These are phyloP conservation scores for Parsonsia alboflavescens DNA, from an alignment of 257 asterid species.

Conservation along the genomic window DNA sequence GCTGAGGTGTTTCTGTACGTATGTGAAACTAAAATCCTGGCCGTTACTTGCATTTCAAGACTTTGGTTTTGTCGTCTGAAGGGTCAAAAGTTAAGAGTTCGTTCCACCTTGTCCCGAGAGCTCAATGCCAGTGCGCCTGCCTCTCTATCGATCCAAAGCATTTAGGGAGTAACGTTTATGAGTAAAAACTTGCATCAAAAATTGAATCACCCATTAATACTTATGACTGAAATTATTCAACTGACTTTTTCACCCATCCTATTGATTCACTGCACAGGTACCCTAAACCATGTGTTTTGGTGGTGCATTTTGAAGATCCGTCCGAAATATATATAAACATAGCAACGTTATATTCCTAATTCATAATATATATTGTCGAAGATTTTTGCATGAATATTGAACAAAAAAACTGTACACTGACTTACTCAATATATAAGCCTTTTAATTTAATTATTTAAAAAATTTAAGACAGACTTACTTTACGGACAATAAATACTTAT, in stretches of 20 bases:
- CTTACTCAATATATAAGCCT: too few relatives aligned
- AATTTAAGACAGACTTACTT: too few relatives aligned
- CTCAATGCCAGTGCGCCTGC: conserved; percentile 9
- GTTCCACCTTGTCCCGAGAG: not conserved
- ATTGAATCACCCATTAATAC: not conserved
- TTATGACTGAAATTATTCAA: not conserved
- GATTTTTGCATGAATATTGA: too few relatives aligned
- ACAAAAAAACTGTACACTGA: too few relatives aligned
- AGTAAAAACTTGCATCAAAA: conserved; percentile 1
- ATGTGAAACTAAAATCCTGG: conserved; percentile 1
- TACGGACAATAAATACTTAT: too few relatives aligned
- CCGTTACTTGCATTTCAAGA: conserved; percentile 29
- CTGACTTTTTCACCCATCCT: not conserved
- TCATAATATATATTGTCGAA: too few relatives aligned
- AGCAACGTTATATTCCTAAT: too few relatives aligned
- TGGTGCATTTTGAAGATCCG: too few relatives aligned
- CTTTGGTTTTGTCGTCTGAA: conserved; percentile 65
- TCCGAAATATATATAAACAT: too few relatives aligned
- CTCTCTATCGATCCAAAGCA: conserved; percentile 27
- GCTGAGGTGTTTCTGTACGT: too few relatives aligned
- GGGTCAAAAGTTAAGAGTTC: conserved; percentile 46
- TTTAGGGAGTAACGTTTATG: conserved; percentile 14
- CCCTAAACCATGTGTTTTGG: too few relatives aligned
- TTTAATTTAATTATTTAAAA: too few relatives aligned
- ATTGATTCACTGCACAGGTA: not conserved